Base-by-base conservation (phyloP, 73 alveolate species). In the Durusdinium trenchii region DNA sequence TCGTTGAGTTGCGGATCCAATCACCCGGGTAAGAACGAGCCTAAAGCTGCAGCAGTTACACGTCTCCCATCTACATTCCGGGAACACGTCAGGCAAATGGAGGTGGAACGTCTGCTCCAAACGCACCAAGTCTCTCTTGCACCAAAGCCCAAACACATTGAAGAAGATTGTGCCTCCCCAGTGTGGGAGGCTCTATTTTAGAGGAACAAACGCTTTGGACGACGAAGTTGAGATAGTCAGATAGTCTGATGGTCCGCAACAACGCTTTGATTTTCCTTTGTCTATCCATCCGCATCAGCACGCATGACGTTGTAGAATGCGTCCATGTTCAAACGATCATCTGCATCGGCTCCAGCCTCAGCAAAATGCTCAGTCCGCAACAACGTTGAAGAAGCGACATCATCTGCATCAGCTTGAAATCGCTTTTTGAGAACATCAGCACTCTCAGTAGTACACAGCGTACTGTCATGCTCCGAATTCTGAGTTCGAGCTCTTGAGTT, bases 331-430 rank as follows among this genome's bases (percentile, higher is more conserved):
- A 90, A 75, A 28, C 84, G 89, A 54, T 75, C 97, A n/a, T 64
- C 97, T 4, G 84, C 97, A 47, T 90, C 97, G 6, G 97, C 97
- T 32, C 97, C 97, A 14, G 97, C 97, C 97, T 90, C 45, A 46
- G 94, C 64, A 9, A 9, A 20, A 54, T 54, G 64, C 89, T 47
- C 81, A 42, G 42, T n/a, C 16, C 18, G 16, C 20, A 20, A 20
- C 81, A 26, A 28, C 81, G 46, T 18, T 28, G 81, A 67, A 67
- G 9, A 26, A 32, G n/a, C 0, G 73, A 60, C 73, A 32, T 60
- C n/a, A 60, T 23, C n/a, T 60, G n/a, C 18, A 60, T 23, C 3
- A 60, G 73, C n/a, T 60, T 60, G n/a, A n/a, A 60, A 60, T 0
- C 73, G n/a, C 73, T 60, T 60, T 60, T 60, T 32, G 73, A 60